Evolutionary conservation across 179 eudicot species (phyloP).

Genomic region (Beta corolliflora): DNA sequence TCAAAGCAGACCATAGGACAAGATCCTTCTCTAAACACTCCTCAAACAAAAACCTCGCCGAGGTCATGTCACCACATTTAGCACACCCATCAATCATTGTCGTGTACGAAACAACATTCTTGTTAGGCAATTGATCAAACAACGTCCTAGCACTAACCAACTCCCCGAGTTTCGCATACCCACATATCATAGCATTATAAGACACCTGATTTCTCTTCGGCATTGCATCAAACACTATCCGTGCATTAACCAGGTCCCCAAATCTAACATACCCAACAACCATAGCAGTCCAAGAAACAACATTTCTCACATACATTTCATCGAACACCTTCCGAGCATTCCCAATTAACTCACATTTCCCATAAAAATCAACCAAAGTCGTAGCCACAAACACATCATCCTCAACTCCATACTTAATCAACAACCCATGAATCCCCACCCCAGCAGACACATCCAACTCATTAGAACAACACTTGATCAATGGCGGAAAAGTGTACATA

Average conservation of each 20-base stretch:
- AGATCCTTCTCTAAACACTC: slow-evolving; percentile 43
- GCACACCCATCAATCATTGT: slow-evolving; percentile 60
- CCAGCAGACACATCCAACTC: slow-evolving; percentile 35
- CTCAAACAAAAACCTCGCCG: slow-evolving; percentile 54
- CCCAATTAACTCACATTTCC: slow-evolving; percentile 43
- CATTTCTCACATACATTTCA: slow-evolving; percentile 56
- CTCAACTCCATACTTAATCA: slow-evolving; percentile 41
- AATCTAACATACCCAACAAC: slow-evolving; percentile 40
- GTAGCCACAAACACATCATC: slow-evolving; percentile 55
- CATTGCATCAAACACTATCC: slow-evolving; percentile 52
- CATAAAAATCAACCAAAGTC: slow-evolving; percentile 65
- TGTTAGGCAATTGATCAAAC: slow-evolving; percentile 58
- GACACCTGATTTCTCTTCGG: slow-evolving; percentile 47
- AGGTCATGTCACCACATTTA: slow-evolving; percentile 54
- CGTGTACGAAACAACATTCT: slow-evolving; percentile 44
- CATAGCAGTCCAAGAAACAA: slow-evolving; percentile 61
- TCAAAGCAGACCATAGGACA: slow-evolving; percentile 58
- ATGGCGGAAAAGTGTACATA: slow-evolving; percentile 48
- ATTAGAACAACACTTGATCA: slow-evolving; percentile 47
- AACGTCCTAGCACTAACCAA: slow-evolving; percentile 38
- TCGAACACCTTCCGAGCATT: slow-evolving; percentile 55
- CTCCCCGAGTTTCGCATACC: slow-evolving; percentile 45
- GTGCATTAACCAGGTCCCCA: slow-evolving; percentile 46
- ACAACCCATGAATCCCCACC: slow-evolving; percentile 48
- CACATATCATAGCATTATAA: slow-evolving; percentile 61